Evolutionary conservation across 2,329 filamentous ascomycete species (phyloP).

Genomic region (Leptosphaerulina australis): DNA sequence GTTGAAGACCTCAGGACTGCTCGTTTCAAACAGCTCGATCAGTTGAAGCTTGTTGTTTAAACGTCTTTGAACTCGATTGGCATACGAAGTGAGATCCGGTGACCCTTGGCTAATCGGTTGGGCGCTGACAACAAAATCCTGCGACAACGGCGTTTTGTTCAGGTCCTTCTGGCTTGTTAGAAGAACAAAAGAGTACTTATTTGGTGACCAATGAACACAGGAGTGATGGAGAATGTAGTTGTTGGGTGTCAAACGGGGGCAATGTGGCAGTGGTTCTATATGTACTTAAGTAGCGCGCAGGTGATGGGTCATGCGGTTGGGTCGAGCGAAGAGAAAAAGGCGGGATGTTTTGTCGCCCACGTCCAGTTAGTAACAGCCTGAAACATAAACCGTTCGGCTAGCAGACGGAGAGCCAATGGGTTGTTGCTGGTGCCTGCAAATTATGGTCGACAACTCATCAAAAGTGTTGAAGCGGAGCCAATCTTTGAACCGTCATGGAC

Average conservation of each 20-base stretch:
- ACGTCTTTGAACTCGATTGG: background rate
- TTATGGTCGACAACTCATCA: constrained; percentile 48
- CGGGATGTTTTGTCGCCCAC: constrained; percentile 45
- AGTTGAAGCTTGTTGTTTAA: background rate
- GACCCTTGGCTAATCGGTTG: constrained; percentile 23
- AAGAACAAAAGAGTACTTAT: constrained; percentile 14
- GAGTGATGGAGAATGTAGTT: background rate
- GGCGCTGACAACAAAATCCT: constrained; percentile 33
- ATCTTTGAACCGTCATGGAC: constrained; percentile 24
- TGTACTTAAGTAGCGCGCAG: constrained; percentile 38
- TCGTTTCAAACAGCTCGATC: constrained; percentile 10
- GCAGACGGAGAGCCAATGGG: constrained; percentile 39
- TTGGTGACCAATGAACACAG: background rate
- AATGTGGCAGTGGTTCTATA: constrained; percentile 35
- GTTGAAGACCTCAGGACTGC: constrained; percentile 27
- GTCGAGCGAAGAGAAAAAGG: constrained; percentile 32
- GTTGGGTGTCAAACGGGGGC: constrained; percentile 13
- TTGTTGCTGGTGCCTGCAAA: constrained; percentile 30
- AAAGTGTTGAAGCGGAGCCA: constrained; percentile 38
- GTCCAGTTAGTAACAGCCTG: constrained; percentile 42
- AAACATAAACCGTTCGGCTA: constrained; percentile 48
- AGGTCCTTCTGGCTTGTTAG: constrained; percentile 12
- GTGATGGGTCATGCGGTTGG: constrained; percentile 44
- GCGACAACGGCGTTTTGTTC: constrained; percentile 29
- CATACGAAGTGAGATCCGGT: constrained; percentile 1